Base-by-base conservation (phyloP, 257 asterid genomes). In the Primulina huaijiensis region DNA sequence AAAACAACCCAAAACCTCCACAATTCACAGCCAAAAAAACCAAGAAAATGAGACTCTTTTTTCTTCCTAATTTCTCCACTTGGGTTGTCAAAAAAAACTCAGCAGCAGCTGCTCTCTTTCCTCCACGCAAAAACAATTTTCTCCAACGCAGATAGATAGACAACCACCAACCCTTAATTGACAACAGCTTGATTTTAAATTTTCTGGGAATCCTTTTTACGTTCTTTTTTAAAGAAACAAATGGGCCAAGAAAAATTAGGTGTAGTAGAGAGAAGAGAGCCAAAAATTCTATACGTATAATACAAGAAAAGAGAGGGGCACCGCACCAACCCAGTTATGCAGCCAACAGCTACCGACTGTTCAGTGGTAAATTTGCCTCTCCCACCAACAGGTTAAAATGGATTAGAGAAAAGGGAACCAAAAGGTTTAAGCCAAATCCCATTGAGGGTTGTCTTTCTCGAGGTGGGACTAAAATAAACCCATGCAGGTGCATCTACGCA, bases 301-400 rank as follows among this genome's bases (percentile, higher is more conserved):
- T 46, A 67, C 20, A 69, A 53, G 37, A 50, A 69, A 63, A 38
- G 38, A 69, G 71, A 72, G 57, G 64, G 71, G 74, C 77, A 73
- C 81, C 81, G 74, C 77, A 73, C 81, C 81, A 77, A 77, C 71
- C 70, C 65, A 81, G 75, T 79, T 75, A 62, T 43, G 76, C 74
- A 71, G 73, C 76, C 60, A 56, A 30, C 60, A 1, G 59, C 35
- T 37, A 23, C 38, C 19, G 4, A 58, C 21, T 40, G 29, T 58
- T 59, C 0, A 59, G 27, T 6, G 29, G 21, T 34, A 6, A 71
- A 27, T 27, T 62, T 46, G 29, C 2, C 14, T 61, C 53, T 40
- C 40, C 25, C 1, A 23, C 25, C 57, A 17, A 16, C 57, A 16
- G 57, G 57, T 58, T 60, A 10, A 6, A 37, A 20, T 68, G 64